These are phyloP conservation scores for Aspergillus sclerotialis DNA, from an alignment of 2,329 filamentous ascomycete species.

Conservation along the genomic window DNA sequence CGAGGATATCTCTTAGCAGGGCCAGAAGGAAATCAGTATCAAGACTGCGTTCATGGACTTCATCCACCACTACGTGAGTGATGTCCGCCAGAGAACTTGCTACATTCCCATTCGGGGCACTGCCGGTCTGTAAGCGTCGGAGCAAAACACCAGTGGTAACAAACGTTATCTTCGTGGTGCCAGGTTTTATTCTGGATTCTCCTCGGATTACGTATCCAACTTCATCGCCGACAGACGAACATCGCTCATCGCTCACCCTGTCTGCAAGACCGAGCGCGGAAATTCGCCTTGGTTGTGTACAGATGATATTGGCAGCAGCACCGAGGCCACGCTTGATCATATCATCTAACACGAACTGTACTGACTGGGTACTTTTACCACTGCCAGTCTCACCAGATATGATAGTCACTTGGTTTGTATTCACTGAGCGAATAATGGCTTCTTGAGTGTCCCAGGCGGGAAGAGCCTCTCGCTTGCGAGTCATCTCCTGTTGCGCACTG, in stretches of 20 bases:
- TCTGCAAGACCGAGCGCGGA: conserved; percentile 91
- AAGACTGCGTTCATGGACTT: conserved; percentile 90
- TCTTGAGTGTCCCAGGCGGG: conserved; percentile 84
- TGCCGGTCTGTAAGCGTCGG: conserved; percentile 82
- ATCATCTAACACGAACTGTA: conserved; percentile 92
- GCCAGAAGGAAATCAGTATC: conserved; percentile 93
- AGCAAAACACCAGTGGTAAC: conserved; percentile 92
- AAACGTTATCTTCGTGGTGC: conserved; percentile 82
- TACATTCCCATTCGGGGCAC: conserved; percentile 71
- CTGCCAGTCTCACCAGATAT: conserved; percentile 96
- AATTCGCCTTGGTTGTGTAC: conserved; percentile 90
- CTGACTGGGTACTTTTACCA: conserved; percentile 93
- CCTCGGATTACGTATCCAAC: conserved; percentile 89
- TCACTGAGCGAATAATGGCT: conserved; percentile 68
- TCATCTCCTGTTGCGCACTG: conserved; percentile 65
- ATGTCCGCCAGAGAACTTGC: conserved; percentile 77
- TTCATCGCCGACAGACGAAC: conserved; percentile 72
- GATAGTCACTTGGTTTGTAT: conserved; percentile 78
- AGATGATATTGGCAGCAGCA: conserved; percentile 77
- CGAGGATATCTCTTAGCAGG: conserved; percentile 74
- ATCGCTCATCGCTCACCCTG: conserved; percentile 87
- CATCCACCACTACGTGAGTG: conserved; percentile 91
- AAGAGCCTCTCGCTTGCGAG: conserved; percentile 62
- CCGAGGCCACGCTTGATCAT: conserved; percentile 72
- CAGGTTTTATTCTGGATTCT: conserved; percentile 66